phyloP scores from a whole-genome alignment of 768 basidiomycete genomes.

The Russula griseocarnosa region DNA sequence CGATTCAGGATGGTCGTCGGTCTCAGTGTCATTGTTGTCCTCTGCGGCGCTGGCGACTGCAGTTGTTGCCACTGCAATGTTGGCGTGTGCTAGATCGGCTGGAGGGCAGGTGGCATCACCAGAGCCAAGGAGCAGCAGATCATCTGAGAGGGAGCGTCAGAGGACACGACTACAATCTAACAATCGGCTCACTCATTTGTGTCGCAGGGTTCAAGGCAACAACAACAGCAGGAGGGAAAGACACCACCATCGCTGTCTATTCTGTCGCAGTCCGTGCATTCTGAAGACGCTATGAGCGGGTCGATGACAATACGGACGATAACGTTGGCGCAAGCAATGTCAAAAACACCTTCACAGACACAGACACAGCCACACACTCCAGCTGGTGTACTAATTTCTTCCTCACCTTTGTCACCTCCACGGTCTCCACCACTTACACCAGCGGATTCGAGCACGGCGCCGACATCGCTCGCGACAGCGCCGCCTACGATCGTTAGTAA shows the following conservation, averaged over 20 bases:
- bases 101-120: conserved; percentile 17
- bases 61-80: neutral
- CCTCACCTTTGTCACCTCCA: neutral
- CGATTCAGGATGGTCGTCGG: conserved; percentile 1
- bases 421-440: neutral
- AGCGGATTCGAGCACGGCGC: neutral
- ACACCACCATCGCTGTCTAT: conserved; percentile 26
- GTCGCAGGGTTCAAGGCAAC: neutral
- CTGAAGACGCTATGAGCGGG: conserved; percentile 17
- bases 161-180: neutral
- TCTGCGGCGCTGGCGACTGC: neutral
- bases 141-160: conserved; percentile 16
- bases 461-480: too few relatives aligned
- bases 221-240: too few relatives aligned
- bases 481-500: neutral
- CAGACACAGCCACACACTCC: conserved; percentile 16
- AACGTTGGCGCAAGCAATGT: neutral
- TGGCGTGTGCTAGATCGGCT: neutral
- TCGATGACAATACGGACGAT: conserved; percentile 11
- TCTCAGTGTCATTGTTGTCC: neutral
- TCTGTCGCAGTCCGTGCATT: conserved; percentile 27
- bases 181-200: too few relatives aligned
- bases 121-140: neutral
- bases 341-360: neutral
- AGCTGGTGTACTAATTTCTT: neutral